Evolutionary conservation across 176 grass and related monocot species (phyloP).

Genomic region (Musa schizocarpa): DNA sequence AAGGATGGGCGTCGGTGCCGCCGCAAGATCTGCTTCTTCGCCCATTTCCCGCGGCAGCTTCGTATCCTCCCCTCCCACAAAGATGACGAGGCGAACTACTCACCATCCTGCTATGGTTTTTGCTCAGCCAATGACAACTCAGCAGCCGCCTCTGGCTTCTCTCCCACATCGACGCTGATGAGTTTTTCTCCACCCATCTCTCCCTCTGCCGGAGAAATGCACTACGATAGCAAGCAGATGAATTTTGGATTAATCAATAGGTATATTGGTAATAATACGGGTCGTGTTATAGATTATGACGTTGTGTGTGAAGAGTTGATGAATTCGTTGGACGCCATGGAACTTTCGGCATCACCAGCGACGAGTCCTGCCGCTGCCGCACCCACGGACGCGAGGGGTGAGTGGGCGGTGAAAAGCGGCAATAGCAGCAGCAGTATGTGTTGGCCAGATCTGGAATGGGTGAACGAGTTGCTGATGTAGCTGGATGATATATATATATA

Average conservation of each 20-base stretch:
- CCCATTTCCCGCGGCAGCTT: not conserved
- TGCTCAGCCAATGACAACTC: not conserved
- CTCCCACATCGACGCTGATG: no score
- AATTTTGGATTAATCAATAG: not conserved
- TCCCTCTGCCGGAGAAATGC: not conserved
- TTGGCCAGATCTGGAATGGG: not conserved
- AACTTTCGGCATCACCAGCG: not conserved
- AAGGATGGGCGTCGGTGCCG: constrained; percentile 5
- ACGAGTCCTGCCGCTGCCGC: not conserved
- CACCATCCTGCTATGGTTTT: no score
- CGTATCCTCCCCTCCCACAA: not conserved
- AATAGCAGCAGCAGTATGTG: not conserved
- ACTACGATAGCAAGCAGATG: not conserved
- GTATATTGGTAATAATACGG: not conserved
- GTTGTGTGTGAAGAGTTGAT: not conserved
- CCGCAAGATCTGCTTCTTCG: constrained; percentile 6
- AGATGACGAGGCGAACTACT: no score
- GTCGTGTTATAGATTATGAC: not conserved
- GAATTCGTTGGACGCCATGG: constrained; percentile 3
- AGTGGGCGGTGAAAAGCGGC: not conserved
- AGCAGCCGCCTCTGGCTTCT: not conserved
- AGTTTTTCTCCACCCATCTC: no score
- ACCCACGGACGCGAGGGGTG: not conserved
- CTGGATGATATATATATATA: not conserved
- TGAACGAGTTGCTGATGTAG: constrained; percentile 3